These are phyloP conservation scores for Quillaja saponaria DNA, from an alignment of 306 rosid genomes.

Conservation along the genomic window DNA sequence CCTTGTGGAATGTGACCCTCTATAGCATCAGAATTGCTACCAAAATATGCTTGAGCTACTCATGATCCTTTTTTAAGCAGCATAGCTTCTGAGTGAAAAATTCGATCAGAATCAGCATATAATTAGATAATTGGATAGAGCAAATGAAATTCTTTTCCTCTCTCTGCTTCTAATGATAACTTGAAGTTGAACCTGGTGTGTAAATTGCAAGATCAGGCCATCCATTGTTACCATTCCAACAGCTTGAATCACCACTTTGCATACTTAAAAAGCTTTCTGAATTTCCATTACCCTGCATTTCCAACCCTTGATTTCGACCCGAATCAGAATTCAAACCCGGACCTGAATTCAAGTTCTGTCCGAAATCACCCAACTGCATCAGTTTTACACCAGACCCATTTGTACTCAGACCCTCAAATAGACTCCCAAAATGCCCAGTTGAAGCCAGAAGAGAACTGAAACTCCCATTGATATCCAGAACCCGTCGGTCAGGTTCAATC, in stretches of 20 bases:
- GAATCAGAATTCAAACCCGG: constrained; percentile 37
- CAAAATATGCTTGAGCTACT: constrained; percentile 30
- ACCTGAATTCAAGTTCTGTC: constrained; percentile 46
- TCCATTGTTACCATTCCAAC: constrained; percentile 65
- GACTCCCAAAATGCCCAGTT: constrained; percentile 54
- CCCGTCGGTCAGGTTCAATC: constrained; percentile 37
- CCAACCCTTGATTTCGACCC: constrained; percentile 44
- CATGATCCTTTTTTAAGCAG: constrained; percentile 33
- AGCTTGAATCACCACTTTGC: constrained; percentile 65
- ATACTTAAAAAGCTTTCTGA: constrained; percentile 53
- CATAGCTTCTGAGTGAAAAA: constrained; percentile 31
- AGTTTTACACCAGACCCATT: constrained; percentile 57
- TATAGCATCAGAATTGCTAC: constrained; percentile 37
- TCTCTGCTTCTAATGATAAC: constrained; percentile 52
- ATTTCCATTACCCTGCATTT: constrained; percentile 42
- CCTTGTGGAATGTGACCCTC: constrained; percentile 36
- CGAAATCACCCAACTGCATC: constrained; percentile 49
- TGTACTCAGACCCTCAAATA: constrained; percentile 57
- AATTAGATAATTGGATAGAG: constrained; percentile 12
- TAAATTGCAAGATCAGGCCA: constrained; percentile 94
- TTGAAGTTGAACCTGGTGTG: constrained; percentile 80
- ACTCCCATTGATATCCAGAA: constrained; percentile 48
- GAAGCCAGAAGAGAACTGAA: constrained; percentile 73
- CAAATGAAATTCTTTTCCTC: constrained; percentile 17
- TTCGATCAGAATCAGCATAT: constrained; percentile 31